A percentile compares a stretch with the other conserved stretches of the same genome.
These are phyloP conservation scores for Schizochytrium sp. DNA, from an alignment of 108 stramenopile species.

Conservation along the genomic window DNA sequence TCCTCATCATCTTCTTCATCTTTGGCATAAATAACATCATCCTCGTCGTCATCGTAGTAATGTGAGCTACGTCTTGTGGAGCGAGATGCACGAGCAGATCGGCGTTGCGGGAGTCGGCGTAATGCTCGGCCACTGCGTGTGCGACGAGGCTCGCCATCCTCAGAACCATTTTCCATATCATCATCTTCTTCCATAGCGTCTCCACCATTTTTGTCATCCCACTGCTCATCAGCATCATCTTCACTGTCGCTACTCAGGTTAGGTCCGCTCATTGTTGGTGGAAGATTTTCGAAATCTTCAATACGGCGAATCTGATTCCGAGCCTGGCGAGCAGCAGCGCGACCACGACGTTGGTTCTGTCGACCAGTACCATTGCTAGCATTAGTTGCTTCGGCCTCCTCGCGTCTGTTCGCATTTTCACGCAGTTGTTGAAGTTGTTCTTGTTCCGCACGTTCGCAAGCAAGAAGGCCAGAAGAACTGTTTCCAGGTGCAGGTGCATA, in stretches of 20 bases:
- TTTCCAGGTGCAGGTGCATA: constrained; percentile 23
- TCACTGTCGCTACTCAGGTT: constrained; percentile 53
- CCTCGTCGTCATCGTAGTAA: neutral
- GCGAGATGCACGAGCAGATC: neutral
- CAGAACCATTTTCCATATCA: neutral
- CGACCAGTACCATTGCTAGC: neutral
- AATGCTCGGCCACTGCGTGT: neutral
- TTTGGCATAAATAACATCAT: neutral
- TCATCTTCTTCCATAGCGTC: constrained; percentile 30
- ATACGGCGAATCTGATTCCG: constrained; percentile 20
- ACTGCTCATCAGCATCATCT: constrained; percentile 1
- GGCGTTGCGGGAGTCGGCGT: neutral
- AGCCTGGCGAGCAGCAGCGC: constrained; percentile 18
- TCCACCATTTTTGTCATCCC: neutral
- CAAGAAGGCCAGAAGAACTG: neutral
- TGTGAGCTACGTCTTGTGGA: neutral
- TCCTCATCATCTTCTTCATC: neutral
- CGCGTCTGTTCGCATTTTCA: neutral
- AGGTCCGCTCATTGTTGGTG: neutral
- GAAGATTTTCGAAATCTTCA: constrained; percentile 12
- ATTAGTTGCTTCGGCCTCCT: neutral
- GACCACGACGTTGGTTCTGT: neutral
- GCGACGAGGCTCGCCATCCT: neutral
- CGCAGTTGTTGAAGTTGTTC: neutral
- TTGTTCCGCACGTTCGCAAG: constrained; percentile 38